These are phyloP conservation scores for Nemania serpens DNA, from an alignment of 2,329 filamentous ascomycete species.

Conservation along the genomic window DNA sequence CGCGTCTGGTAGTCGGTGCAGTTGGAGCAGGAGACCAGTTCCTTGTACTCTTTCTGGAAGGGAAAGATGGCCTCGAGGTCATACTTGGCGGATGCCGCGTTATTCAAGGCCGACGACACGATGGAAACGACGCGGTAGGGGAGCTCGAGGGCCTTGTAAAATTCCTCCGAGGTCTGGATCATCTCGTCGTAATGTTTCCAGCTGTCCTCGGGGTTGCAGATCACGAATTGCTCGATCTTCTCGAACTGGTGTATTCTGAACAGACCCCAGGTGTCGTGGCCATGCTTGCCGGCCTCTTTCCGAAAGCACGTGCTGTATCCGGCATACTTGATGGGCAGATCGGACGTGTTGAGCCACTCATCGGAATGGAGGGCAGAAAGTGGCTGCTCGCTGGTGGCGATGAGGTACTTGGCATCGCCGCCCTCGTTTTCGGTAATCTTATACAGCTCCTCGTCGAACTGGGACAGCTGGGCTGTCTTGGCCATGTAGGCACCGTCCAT, in stretches of 20 bases:
- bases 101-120: constrained; percentile 94
- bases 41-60: constrained; percentile 97
- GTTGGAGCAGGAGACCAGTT: constrained; percentile 74
- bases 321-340: constrained; percentile 89
- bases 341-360: constrained; percentile 85
- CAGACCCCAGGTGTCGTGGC: constrained; percentile 95
- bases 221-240: constrained; percentile 65
- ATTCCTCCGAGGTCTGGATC: constrained; percentile 89
- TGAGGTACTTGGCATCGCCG: constrained; percentile 63
- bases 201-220: constrained; percentile 75
- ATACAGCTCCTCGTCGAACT: constrained; percentile 98
- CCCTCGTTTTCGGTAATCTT: constrained; percentile 86
- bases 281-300: constrained; percentile 90
- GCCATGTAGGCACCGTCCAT: constrained; percentile 95
- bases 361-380: constrained; percentile 90
- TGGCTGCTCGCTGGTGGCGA: constrained; percentile 90
- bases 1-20: constrained; percentile 97
- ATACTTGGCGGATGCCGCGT: constrained; percentile 87
- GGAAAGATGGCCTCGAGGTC: constrained; percentile 97
- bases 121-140: constrained; percentile 93
- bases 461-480: constrained; percentile 94
- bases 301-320: constrained; percentile 96
- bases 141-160: constrained; percentile 87
- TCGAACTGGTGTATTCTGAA: constrained; percentile 88
- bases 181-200: constrained; percentile 95